Evolutionary conservation across 1,139 yeast genomes (phyloP), one percentile per base, ranked within the genome.

Genomic region (Geotrichum carabidarum): DNA sequence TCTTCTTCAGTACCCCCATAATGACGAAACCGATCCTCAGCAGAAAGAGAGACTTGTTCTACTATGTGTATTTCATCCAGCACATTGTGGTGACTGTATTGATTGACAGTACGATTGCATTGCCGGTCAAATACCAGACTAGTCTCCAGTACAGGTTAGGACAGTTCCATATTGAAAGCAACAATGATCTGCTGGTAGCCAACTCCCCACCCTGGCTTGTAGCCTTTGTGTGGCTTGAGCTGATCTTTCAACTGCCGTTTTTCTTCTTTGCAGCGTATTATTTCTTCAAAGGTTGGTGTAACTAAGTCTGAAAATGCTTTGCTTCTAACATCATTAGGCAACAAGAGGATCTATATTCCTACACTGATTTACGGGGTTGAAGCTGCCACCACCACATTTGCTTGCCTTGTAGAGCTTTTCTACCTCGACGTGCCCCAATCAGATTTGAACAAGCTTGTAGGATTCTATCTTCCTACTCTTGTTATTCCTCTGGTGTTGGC

Each of bases 11-110:
- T 7, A 34, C 17, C 40, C 5, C 27, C n/a, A 44, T 6, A 14
- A 48, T 48, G 51, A 22, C 51, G 6, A 8, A 32, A 12, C 37
- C 55, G 8, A 14, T 52, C 9, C 45, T 50, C 38, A 43, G 34
- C 14, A 48, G 52, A 11, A 68, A 63, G 54, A 58, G 73, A n/a
- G 85, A 82, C 62, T 68, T 70, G 30, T 72, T 83, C 58, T 83
- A 82, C 66, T 78, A 77, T 57, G 69, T 69, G 34, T 80, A 78
- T 58, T 78, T 78, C 48, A 58, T 79, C 8, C 56, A 85, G 18
- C 96, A 91, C 66, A 79, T 86, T 27, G 85, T 91, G 15, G 79
- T 89, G 62, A 86, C 97, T 0, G 60, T 87, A 4, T 68, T 86
- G 44, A 79, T 91, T 51, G 98, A 91, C 68, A 78, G 90, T 8